phyloP scores from a whole-genome alignment of 805 yeast genomes.

The Wickerhamiella azyma region DNA sequence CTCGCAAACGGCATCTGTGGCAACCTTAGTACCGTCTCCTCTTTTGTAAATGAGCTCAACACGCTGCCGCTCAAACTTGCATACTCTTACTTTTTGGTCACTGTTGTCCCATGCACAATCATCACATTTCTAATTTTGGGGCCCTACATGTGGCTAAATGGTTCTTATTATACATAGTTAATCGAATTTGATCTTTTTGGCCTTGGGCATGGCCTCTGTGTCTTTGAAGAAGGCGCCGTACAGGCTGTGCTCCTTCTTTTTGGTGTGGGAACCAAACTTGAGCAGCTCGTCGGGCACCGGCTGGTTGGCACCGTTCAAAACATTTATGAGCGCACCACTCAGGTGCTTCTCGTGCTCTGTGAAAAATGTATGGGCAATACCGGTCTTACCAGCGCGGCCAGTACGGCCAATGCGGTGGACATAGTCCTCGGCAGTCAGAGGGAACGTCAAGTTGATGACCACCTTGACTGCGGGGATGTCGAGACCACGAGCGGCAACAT shows the following conservation, averaged over 20 bases:
- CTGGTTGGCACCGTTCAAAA: constrained; percentile 86
- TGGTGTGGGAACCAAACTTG: constrained; percentile 95
- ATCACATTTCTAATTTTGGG: constrained; percentile 51
- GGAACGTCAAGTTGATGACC: constrained; percentile 90
- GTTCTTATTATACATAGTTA: constrained; percentile 17
- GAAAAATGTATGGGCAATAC: constrained; percentile 88
- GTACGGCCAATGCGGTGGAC: constrained; percentile 97
- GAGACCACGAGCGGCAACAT: constrained; percentile 95
- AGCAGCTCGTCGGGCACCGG: constrained; percentile 88
- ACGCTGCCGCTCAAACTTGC: constrained; percentile 27
- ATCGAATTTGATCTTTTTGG: constrained; percentile 80
- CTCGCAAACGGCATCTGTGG: constrained; percentile 59
- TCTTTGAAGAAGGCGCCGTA: constrained; percentile 96
- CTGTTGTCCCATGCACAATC: constrained; percentile 37
- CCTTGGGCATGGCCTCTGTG: constrained; percentile 59
- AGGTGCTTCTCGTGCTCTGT: constrained; percentile 95
- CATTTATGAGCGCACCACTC: constrained; percentile 86
- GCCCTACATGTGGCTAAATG: constrained; percentile 46
- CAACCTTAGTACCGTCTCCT: constrained; percentile 57
- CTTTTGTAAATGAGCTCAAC: constrained; percentile 57
- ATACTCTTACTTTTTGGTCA: constrained; percentile 37
- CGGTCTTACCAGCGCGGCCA: constrained; percentile 93
- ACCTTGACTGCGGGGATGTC: constrained; percentile 96
- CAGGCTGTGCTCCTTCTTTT: constrained; percentile 94
- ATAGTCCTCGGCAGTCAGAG: constrained; percentile 90